These are phyloP conservation scores for Babesia ovis DNA, from an alignment of 169 alveolate species.

Conservation along the genomic window DNA sequence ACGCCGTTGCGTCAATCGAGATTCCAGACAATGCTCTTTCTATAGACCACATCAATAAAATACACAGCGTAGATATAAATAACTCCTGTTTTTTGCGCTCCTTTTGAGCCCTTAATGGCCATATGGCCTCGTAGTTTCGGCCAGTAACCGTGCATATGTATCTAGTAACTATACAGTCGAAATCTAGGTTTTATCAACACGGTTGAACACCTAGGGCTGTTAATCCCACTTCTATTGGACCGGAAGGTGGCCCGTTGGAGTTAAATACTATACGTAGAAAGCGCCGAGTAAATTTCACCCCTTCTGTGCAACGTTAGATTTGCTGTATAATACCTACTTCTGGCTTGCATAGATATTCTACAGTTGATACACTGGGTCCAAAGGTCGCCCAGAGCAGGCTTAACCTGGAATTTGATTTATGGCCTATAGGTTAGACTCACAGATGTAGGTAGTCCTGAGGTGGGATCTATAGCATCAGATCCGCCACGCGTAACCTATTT, in stretches of 20 bases:
- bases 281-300: constrained; percentile 1
- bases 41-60: background rate
- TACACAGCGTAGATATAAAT: background rate
- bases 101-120: background rate
- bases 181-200: background rate
- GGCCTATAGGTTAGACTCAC: background rate
- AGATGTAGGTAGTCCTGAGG: background rate
- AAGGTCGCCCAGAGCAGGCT: constrained; percentile 58
- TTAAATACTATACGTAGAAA: constrained; percentile 46
- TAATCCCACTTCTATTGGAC: constrained; percentile 28
- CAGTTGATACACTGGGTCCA: constrained; percentile 55
- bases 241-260: constrained; percentile 40
- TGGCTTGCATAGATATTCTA: constrained; percentile 5
- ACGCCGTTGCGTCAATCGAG: background rate
- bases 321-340: background rate
- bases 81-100: no score
- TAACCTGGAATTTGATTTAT: constrained; percentile 4
- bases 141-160: no score
- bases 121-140: background rate
- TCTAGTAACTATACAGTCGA: no score
- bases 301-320: background rate
- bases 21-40: background rate
- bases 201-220: constrained; percentile 37
- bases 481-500: constrained; percentile 1
- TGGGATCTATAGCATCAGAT: background rate